Percentiles rank a stretch among this genome's conserved stretches.
Conservation (phyloP, 495 filamentous ascomycete species). For the Viridothelium virens region DNA sequence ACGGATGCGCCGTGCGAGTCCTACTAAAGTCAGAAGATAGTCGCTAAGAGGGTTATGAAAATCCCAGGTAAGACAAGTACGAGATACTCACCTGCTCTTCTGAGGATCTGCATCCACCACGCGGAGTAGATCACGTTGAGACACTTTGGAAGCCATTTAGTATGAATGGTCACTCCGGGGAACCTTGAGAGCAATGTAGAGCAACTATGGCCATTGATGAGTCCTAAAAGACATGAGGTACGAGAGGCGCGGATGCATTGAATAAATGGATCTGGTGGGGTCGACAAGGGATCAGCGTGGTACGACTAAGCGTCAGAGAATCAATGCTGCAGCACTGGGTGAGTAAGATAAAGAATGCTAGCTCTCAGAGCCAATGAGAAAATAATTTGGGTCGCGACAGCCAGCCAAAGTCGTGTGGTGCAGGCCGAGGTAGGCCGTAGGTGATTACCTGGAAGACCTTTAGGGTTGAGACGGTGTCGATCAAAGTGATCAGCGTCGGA, state of each 20-base stretch:
- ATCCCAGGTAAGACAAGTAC: not conserved
- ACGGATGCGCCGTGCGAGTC: not conserved
- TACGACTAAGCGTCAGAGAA: too few relatives aligned
- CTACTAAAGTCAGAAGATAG: not conserved
- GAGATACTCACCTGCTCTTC: constrained; percentile 1
- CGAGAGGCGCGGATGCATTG: not conserved
- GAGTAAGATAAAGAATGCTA: not conserved
- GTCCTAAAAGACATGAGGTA: not conserved
- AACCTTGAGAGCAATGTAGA: not conserved
- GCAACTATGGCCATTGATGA: not conserved
- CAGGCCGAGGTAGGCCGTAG: not conserved
- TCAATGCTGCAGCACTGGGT: too few relatives aligned
- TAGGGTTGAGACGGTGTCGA: not conserved
- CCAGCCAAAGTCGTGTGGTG: not conserved
- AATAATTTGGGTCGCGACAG: not conserved
- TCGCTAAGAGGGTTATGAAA: not conserved
- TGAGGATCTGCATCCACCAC: not conserved
- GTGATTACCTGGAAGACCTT: not conserved
- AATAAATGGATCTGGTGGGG: constrained; percentile 8
- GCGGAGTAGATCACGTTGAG: constrained; percentile 1
- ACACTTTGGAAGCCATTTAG: constrained; percentile 4
- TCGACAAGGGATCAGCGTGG: not conserved
- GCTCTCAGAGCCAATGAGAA: not conserved
- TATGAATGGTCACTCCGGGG: not conserved
- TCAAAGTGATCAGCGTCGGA: not conserved